These are phyloP conservation scores for Senna tora DNA, from an alignment of 306 rosid genomes.

Conservation along the genomic window DNA sequence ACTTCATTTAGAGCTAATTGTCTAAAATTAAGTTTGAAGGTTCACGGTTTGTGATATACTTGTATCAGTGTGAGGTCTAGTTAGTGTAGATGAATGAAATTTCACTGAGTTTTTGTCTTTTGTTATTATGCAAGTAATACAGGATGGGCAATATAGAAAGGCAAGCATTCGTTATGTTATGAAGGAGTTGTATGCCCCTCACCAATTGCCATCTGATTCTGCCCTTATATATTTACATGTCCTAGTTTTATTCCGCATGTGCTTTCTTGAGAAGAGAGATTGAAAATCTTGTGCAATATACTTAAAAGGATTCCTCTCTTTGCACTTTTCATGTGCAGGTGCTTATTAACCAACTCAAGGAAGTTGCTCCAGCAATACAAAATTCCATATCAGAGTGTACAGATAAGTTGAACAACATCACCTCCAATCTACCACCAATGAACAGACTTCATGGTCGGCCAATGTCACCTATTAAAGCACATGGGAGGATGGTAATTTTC, in stretches of 20 bases:
- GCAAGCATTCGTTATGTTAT: constrained; percentile 3
- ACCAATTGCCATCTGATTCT: constrained; percentile 33
- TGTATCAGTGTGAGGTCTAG: too few relatives aligned
- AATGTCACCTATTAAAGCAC: constrained; percentile 72
- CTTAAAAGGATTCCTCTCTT: constrained; percentile 9
- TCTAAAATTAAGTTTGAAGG: constrained; percentile 5
- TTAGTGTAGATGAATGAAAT: constrained; percentile 6
- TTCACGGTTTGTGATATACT: constrained; percentile 1
- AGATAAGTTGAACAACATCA: constrained; percentile 72
- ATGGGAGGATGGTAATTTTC: constrained; percentile 78
- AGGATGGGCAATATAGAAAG: constrained; percentile 7
- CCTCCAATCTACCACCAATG: constrained; percentile 72
- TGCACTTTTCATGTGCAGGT: constrained; percentile 57
- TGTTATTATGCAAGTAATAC: background rate
- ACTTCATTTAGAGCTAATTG: constrained; percentile 14
- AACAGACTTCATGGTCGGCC: constrained; percentile 63
- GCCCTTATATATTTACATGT: constrained; percentile 8
- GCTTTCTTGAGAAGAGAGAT: background rate
- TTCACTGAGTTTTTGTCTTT: constrained; percentile 11
- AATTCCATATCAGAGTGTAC: constrained; percentile 93
- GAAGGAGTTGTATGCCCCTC: constrained; percentile 20
- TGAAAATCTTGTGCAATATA: constrained; percentile 26
- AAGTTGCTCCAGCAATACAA: constrained; percentile 92
- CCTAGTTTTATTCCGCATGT: background rate
- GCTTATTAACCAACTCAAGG: constrained; percentile 93